Evolutionary conservation across 208 protist species (phyloP).

Genomic region (Crithidia expoeki): DNA sequence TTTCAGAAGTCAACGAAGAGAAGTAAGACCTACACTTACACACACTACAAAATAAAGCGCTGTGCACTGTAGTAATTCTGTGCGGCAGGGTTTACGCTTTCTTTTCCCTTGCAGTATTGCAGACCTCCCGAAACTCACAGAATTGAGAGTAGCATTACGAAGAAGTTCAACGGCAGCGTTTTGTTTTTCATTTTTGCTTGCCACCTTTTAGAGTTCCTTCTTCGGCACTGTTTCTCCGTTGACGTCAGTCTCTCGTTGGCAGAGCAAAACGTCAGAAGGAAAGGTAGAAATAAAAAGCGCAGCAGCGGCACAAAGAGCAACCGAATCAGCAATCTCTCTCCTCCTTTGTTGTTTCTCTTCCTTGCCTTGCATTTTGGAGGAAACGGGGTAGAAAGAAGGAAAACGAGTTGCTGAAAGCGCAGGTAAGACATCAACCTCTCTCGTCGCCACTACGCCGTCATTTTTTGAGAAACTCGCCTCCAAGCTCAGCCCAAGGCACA

Average conservation of each 20-base stretch:
- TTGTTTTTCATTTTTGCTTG: too few relatives aligned
- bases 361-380: neutral
- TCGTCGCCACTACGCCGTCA: conserved; percentile 27
- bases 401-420: neutral
- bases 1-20: neutral
- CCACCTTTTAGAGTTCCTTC: too few relatives aligned
- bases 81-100: neutral
- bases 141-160: too few relatives aligned
- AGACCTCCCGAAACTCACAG: too few relatives aligned
- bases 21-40: neutral
- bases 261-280: too few relatives aligned
- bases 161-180: too few relatives aligned
- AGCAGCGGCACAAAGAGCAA: too few relatives aligned
- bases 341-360: neutral
- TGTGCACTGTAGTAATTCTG: too few relatives aligned
- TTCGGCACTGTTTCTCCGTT: too few relatives aligned
- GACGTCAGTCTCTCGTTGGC: too few relatives aligned
- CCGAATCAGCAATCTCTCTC: neutral
- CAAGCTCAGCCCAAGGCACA: conserved; percentile 32
- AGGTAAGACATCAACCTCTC: neutral
- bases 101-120: too few relatives aligned
- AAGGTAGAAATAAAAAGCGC: too few relatives aligned
- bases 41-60: neutral
- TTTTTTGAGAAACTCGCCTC: conserved; percentile 27
- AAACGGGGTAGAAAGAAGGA: neutral